Base-by-base conservation (phyloP, 164 flowering plant genomes). In the Liriodendron chinense region DNA sequence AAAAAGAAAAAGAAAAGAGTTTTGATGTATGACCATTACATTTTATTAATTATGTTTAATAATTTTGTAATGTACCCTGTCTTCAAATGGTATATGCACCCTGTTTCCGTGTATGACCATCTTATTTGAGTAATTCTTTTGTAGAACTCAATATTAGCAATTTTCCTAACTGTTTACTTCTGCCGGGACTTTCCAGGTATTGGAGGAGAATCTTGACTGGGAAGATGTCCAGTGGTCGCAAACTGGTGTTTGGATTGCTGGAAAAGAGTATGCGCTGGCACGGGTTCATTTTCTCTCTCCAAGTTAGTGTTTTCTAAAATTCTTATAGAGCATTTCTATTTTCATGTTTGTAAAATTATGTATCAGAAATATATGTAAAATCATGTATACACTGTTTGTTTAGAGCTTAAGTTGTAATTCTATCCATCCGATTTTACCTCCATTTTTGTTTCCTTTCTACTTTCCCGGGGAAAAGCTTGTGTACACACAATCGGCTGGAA, bases 141-240 rank as follows among this genome's bases (percentile, higher is more conserved):
- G 43, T 43, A 34, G 43, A 34, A 34, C 3, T 62, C 22, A 16
- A 34, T 73, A 43, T 43, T 47, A 5, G 1, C 12, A 20, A 50
- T 23, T 14, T 23, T 2, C 14, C 1, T 34, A 16, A 13, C 18
- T 69, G 28, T 50, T 3, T 21, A 7, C 47, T 59, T 57, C 47
- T 25, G 16, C 9, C 26, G 73, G 26, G 57, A 21, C 12, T 22
- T 23, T 28, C 50, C 87, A 95, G 99, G 94, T 92, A 26, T 59
- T 95, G 81, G 97, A 90, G 83, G 97, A 93, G 63, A 91, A 89
- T 77, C 81, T 95, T 28, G 96, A 93, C 57, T 95, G 99, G 99
- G 99, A 95, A 68, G 94, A 93, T 70, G 89, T 95, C 71, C 89
- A 86, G 71, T 95, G 99, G 98, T 92, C 98, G 20, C 94, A 92